Evolutionary conservation across 305 asterid genomes (phyloP).

Genomic region (Solanum hybrid): DNA sequence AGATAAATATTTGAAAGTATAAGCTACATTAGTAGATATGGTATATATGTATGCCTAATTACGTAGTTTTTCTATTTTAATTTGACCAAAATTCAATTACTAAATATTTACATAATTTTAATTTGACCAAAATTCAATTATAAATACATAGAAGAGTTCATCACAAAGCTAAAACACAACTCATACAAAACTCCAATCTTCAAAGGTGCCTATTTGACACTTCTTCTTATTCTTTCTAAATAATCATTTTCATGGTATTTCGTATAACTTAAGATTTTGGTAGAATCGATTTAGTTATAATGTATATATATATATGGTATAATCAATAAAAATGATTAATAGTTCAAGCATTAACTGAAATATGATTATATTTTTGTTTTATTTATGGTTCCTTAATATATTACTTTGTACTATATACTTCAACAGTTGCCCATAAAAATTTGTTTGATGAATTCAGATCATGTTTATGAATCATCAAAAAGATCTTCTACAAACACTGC

Average conservation of each 20-base stretch:
- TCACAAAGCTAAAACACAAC: background rate
- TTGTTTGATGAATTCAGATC: background rate
- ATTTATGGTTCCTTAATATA: background rate
- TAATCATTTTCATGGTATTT: background rate
- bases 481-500: background rate
- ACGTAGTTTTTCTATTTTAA: too few relatives aligned
- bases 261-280: background rate
- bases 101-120: background rate
- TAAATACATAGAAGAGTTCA: background rate
- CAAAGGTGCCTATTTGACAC: background rate
- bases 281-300: background rate
- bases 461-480: background rate
- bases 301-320: background rate
- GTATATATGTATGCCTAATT: background rate
- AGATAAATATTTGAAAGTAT: background rate
- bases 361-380: background rate
- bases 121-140: background rate
- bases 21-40: background rate
- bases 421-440: background rate
- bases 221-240: background rate
- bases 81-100: background rate
- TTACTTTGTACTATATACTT: background rate
- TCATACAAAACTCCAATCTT: background rate
- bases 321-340: background rate
- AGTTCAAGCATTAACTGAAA: background rate